Base-by-base conservation (phyloP, 2,329 filamentous ascomycete genomes). In the Clonostachys byssicola region DNA sequence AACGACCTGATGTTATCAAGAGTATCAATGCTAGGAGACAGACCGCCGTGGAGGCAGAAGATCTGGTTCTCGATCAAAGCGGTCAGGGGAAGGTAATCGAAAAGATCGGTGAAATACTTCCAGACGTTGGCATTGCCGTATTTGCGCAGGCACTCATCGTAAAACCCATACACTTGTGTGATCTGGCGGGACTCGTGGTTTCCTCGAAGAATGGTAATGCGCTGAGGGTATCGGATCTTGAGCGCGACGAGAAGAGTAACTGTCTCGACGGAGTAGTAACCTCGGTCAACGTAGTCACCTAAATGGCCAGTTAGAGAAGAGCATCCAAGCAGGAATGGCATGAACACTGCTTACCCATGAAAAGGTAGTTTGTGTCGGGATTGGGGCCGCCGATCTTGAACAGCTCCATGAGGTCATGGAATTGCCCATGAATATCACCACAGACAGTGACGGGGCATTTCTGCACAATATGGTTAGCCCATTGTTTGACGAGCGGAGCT, bases 121-220 rank as follows among this genome's bases (percentile, higher is more conserved):
- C 94, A 99, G 54, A 99, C 94, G 59, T 96, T 97, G 52, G 94
- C 92, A 64, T 96, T 97, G 68, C 94, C 94, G 67, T 99, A 99
- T 75, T 99, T 99, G 66, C 92, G 89, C 60, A 97, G 83, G 67
- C 94, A 99, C 70, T 99, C 94, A 68, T 97, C 94, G 75, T 99
- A 99, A 75, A 99, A 99, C 52, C 94, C 94, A 67, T 99, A 99
- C 50, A 99, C 94, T 70, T 97, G 92, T 42, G 94, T 99, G 68
- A 99, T 99, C 73, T 99, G 94, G 60, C 94, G 87, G 54, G 92
- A 96, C 74, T 99, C 94, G 80, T 99, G 94, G 73, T 99, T 99
- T 64, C 94, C 94, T 65, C 94, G 92, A 57, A 99, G 88, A 66
- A 99, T 95, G 59, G 94, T 97, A 73, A 99, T 97, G 72, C 94